Evolutionary conservation across 345 rosid genomes (phyloP).

Genomic region (Gossypium longicalyx): DNA sequence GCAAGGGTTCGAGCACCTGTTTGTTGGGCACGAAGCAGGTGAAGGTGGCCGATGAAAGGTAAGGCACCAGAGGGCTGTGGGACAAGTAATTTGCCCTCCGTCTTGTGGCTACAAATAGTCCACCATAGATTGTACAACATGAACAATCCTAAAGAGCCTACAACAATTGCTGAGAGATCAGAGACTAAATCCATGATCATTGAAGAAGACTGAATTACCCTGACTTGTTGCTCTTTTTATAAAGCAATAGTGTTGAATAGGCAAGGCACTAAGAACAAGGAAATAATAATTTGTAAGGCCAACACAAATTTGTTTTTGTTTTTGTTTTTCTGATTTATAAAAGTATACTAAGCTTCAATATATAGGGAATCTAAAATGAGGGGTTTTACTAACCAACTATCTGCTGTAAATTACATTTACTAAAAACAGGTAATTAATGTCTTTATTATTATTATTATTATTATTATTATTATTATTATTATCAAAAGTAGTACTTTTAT

Average conservation of each 20-base stretch:
- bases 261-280: neutral
- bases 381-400: neutral
- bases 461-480: too few species aligned
- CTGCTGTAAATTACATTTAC: too few species aligned
- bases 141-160: neutral
- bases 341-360: neutral
- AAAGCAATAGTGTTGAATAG: neutral
- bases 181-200: neutral
- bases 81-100: neutral
- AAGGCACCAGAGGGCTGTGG: constrained; percentile 53
- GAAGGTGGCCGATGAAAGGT: constrained; percentile 69
- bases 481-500: too few species aligned
- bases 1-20: neutral
- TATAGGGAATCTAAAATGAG: neutral
- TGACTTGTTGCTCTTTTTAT: neutral
- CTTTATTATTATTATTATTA: too few species aligned
- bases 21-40: constrained; percentile 30
- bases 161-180: neutral
- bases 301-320: neutral
- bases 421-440: too few species aligned
- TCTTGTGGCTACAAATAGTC: too few species aligned
- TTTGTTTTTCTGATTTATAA: neutral
- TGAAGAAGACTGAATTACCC: neutral
- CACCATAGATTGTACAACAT: neutral
- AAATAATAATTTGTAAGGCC: neutral